Conservation (phyloP, 768 basidiomycete genomes). For the Pleurotus tuoliensis region DNA sequence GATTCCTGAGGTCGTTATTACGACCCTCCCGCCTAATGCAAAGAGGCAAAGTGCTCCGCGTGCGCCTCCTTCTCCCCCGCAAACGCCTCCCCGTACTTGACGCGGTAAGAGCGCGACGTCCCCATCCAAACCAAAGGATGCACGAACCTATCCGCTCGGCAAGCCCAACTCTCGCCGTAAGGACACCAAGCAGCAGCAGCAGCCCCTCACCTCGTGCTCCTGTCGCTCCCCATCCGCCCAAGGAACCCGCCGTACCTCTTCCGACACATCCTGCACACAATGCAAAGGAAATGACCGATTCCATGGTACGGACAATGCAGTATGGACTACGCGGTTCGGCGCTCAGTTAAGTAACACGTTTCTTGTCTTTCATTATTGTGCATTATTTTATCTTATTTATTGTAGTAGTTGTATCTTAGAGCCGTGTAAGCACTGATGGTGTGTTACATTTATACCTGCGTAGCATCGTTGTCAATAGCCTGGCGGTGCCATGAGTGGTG, state of each 20-base stretch:
- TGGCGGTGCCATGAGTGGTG: too few relatives aligned
- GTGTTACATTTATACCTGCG: too few relatives aligned
- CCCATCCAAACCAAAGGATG: neutral
- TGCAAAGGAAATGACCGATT: constrained; percentile 12
- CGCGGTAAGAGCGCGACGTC: neutral
- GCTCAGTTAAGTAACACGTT: neutral
- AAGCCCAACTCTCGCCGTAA: neutral
- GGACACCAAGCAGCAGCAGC: neutral
- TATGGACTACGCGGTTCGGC: constrained; percentile 14
- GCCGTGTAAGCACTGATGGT: neutral
- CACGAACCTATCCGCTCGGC: neutral
- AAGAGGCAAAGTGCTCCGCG: neutral
- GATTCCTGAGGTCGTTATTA: constrained; percentile 1
- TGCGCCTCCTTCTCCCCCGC: neutral
- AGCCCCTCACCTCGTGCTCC: neutral
- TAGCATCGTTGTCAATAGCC: too few relatives aligned
- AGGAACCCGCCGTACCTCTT: neutral
- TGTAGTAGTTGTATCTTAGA: constrained; percentile 5
- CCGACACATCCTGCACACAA: neutral
- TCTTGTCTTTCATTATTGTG: neutral
- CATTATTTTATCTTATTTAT: constrained; percentile 1
- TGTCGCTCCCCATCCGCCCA: neutral
- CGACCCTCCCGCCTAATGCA: neutral
- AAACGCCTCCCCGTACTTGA: neutral
- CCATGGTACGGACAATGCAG: constrained; percentile 17